Base-by-base conservation (phyloP, 2,329 filamentous ascomycete genomes). In the Trichophyton schoenleinii region DNA sequence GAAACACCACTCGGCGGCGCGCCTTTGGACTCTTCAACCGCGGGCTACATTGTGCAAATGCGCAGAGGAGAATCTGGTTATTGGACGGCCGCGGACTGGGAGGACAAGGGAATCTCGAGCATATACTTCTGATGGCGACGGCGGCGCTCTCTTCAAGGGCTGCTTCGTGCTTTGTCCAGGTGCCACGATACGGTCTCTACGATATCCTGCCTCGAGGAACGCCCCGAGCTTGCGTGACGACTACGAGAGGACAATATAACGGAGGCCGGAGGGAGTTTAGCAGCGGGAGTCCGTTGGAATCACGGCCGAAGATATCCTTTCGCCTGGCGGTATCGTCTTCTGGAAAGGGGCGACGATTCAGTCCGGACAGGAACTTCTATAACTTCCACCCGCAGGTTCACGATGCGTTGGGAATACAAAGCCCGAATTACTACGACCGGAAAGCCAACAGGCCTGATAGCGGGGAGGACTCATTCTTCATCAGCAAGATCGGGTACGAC, bases 381-480 rank as follows among this genome's bases (percentile, higher is more conserved):
- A 83, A 86, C 70, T 91, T 89, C 76, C 84, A 87, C 65, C 84
- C 84, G 1, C 62, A 64, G 3, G 61, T 67, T 57, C 70, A 71
- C 7, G 69, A 72, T 60, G 72, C 70, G 2, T 67, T 78, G 3
- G 76, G 73, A 46, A 46, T 72, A 5, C 70, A 75, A 57, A 72
- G 71, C 18, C 67, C 65, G 64, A 71, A 70, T 66, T 68, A 70
- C 79, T 84, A 73, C 79, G 83, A 80, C 66, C 78, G 81, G 69
- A 83, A 84, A 71, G 79, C 77, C 66, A 80, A 78, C 64, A 84
- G 88, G 25, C 88, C 87, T 58, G 87, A 84, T 62, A 94, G 88
- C 58, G 94, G 94, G 15, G 91, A 99, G 75, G 94, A 99, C 80
- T 89, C 94, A 62, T 97, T 96, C 78, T 99, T 99, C 75, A 87